phyloP scores from a whole-genome alignment of 176 grass and related monocot genomes.

The Tillandsia fasciculata region DNA sequence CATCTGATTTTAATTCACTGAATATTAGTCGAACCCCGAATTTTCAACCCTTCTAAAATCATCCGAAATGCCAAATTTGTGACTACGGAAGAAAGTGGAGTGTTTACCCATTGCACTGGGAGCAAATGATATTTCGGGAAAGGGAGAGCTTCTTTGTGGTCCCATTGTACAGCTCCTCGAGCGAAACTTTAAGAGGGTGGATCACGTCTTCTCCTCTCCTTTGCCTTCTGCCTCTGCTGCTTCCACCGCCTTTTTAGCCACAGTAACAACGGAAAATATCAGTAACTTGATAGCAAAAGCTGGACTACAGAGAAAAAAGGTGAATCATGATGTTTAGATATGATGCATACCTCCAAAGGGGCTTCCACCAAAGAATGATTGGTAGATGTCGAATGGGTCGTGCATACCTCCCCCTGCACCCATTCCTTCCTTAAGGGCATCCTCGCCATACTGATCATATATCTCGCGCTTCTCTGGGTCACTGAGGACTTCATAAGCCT shows the following conservation, averaged over 20 bases:
- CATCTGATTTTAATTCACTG: too few species aligned
- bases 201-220: conserved; percentile 79
- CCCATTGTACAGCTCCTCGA: conserved; percentile 85
- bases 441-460: conserved; percentile 87
- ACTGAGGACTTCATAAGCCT: conserved; percentile 85
- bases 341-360: conserved; percentile 57
- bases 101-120: conserved; percentile 64
- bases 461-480: conserved; percentile 82
- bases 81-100: neutral
- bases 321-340: neutral
- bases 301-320: neutral
- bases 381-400: conserved; percentile 84
- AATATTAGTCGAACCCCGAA: too few species aligned
- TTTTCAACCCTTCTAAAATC: too few species aligned
- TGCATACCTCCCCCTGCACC: conserved; percentile 47
- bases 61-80: neutral
- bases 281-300: neutral
- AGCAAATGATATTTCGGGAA: conserved; percentile 63
- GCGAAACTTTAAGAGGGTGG: conserved; percentile 66
- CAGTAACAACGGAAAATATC: neutral
- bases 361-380: conserved; percentile 65
- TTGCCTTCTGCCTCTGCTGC: conserved; percentile 67
- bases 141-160: conserved; percentile 74
- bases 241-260: conserved; percentile 36
- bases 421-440: conserved; percentile 95